A percentile compares a stretch with the other conserved stretches of the same genome.
These are phyloP conservation scores for Candolleomyces efflorescens DNA, from an alignment of 768 basidiomycete genomes.

Conservation along the genomic window DNA sequence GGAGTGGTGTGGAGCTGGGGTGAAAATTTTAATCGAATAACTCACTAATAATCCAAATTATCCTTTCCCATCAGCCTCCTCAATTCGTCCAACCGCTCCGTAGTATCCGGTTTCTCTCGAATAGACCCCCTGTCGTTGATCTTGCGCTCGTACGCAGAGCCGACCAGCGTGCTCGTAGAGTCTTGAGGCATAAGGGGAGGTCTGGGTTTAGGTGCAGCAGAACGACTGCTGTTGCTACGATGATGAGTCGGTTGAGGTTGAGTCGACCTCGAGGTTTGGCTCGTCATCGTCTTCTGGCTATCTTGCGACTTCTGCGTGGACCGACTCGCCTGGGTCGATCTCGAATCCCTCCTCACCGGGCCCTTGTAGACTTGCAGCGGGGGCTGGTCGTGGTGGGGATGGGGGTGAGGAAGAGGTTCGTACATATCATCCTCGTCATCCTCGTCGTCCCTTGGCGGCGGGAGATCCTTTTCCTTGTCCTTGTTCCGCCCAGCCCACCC, in stretches of 20 bases:
- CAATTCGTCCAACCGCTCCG: constrained; percentile 54
- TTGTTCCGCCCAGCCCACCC: constrained; percentile 74
- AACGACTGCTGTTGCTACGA: constrained; percentile 22
- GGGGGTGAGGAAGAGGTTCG: no score
- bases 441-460: constrained; percentile 18
- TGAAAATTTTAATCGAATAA: constrained; percentile 12
- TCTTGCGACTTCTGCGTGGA: constrained; percentile 25
- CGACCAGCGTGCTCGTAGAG: constrained; percentile 70
- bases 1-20: background rate
- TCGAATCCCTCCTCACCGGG: constrained; percentile 19
- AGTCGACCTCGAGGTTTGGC: constrained; percentile 25
- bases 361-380: constrained; percentile 28
- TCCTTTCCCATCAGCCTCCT: constrained; percentile 66
- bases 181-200: constrained; percentile 46
- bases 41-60: constrained; percentile 73
- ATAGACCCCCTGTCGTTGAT: constrained; percentile 57
- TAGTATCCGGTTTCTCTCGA: constrained; percentile 51
- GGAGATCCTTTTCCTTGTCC: constrained; percentile 40
- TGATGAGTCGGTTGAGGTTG: constrained; percentile 25
- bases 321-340: constrained; percentile 30
- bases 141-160: constrained; percentile 69
- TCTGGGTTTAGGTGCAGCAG: constrained; percentile 32
- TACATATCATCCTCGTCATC: constrained; percentile 25
- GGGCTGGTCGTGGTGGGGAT: constrained; percentile 16
- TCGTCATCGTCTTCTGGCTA: constrained; percentile 28